Conservation (phyloP, 73 alveolate species). For the Effrenium voratum region DNA sequence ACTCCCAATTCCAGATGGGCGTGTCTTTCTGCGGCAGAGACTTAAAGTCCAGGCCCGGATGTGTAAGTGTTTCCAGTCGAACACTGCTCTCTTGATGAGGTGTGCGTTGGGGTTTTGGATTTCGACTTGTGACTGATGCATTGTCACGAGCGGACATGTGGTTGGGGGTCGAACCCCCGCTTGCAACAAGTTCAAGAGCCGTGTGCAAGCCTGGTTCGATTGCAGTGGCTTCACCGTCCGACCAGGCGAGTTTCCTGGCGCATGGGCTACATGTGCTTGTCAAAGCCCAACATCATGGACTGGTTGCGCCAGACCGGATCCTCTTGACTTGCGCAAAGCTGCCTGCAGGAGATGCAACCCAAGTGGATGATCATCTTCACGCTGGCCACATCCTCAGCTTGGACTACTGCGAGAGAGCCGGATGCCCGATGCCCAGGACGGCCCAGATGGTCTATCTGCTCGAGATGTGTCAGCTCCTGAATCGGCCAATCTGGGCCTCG, state of each 20-base stretch:
- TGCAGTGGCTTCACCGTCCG: background rate
- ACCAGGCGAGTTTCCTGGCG: slow-evolving; percentile 45
- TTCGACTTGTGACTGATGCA: background rate
- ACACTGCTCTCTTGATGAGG: background rate
- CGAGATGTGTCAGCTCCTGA: background rate
- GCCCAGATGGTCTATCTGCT: slow-evolving; percentile 24
- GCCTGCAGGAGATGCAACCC: slow-evolving; percentile 35
- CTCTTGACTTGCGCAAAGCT: background rate
- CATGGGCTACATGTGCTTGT: slow-evolving; percentile 43
- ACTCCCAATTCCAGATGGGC: slow-evolving; percentile 56
- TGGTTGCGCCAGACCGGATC: background rate
- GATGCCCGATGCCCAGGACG: background rate
- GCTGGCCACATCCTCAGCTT: background rate
- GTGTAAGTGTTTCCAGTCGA: background rate
- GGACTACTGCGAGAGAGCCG: background rate
- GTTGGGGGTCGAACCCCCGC: background rate
- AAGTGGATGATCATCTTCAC: slow-evolving; percentile 45
- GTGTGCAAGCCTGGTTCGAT: too few species aligned
- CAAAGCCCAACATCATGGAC: slow-evolving; percentile 41
- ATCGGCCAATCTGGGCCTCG: background rate
- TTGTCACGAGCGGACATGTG: background rate
- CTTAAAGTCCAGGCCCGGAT: slow-evolving; percentile 12
- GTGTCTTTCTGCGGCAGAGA: slow-evolving; percentile 68
- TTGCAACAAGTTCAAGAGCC: background rate
- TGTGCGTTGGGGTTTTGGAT: background rate